Conservation (phyloP, 2,329 filamentous ascomycete species). For the Stenocarpella maydis region DNA sequence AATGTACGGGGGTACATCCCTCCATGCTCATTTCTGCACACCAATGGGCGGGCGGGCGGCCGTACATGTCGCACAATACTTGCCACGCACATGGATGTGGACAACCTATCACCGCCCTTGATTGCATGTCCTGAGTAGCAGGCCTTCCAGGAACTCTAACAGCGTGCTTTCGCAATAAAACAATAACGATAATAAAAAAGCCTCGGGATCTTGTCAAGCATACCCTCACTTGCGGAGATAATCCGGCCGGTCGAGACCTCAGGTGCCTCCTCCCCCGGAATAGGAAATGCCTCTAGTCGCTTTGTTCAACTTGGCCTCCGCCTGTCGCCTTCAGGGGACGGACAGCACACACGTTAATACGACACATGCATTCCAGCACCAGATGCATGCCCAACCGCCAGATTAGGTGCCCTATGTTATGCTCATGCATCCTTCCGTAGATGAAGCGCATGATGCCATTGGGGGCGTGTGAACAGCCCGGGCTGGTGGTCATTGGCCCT, state of each 20-base stretch:
- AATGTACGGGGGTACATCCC: conserved; percentile 10
- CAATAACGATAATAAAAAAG: background rate
- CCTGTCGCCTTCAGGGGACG: conserved; percentile 1
- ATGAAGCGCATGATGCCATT: background rate
- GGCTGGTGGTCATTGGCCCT: background rate
- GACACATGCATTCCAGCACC: conserved; percentile 3
- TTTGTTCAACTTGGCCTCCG: conserved; percentile 21
- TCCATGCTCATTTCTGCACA: background rate
- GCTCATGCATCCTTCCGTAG: conserved; percentile 5
- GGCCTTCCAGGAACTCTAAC: background rate
- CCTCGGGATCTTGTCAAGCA: conserved; percentile 15
- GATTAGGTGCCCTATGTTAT: conserved; percentile 19
- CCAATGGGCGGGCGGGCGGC: too few species aligned
- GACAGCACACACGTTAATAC: conserved; percentile 12
- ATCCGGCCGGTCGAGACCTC: conserved; percentile 20
- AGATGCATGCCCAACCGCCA: conserved; percentile 26
- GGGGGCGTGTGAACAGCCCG: background rate
- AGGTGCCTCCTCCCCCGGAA: background rate
- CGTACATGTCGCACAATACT: background rate
- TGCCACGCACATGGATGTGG: background rate
- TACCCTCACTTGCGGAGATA: conserved; percentile 5
- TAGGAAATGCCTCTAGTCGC: background rate
- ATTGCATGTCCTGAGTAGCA: background rate
- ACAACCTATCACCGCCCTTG: conserved; percentile 5
- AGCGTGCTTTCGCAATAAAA: background rate